Evolutionary conservation across 2,329 filamentous ascomycete species (phyloP).

Genomic region (Trichoderma asperellum): DNA sequence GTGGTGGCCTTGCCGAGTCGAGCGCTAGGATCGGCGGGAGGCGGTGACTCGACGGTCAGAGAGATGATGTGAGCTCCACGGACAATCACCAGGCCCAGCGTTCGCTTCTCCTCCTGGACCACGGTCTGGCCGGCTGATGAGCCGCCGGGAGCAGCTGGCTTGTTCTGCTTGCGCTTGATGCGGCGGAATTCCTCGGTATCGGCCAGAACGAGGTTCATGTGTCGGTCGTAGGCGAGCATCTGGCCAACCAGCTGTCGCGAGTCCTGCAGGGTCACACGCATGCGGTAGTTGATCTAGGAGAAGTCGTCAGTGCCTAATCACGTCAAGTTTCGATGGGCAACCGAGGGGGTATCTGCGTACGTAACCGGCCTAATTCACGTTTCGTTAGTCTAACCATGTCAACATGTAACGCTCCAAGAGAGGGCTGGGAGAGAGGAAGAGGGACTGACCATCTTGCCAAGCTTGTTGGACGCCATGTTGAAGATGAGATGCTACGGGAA

Average conservation of each 20-base stretch:
- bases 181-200: conserved; percentile 98
- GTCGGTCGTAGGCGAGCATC: conserved; percentile 99
- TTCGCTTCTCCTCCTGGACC: conserved; percentile 95
- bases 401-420: conserved; percentile 48
- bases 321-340: conserved; percentile 37
- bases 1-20: conserved; percentile 79
- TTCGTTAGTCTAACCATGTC: conserved; percentile 62
- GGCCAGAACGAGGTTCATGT: conserved; percentile 99
- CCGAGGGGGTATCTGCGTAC: conserved; percentile 55
- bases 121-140: conserved; percentile 66
- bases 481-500: conserved; percentile 19
- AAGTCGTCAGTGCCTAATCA: conserved; percentile 22
- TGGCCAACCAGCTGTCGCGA: conserved; percentile 95
- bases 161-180: conserved; percentile 81
- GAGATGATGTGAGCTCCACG: conserved; percentile 95
- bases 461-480: conserved; percentile 65
- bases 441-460: conserved; percentile 91
- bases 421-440: conserved; percentile 39
- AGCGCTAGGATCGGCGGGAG: conserved; percentile 88
- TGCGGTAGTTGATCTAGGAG: conserved; percentile 94
- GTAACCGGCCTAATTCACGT: conserved; percentile 65
- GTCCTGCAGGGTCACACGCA: conserved; percentile 95
- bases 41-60: conserved; percentile 91
- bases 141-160: conserved; percentile 67
- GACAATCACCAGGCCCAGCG: conserved; percentile 91